Percentiles rank a stretch among this genome's conserved stretches.
Conservation (phyloP, 2,329 filamentous ascomycete genomes). For the Neopestalotiopsis clavispora region DNA sequence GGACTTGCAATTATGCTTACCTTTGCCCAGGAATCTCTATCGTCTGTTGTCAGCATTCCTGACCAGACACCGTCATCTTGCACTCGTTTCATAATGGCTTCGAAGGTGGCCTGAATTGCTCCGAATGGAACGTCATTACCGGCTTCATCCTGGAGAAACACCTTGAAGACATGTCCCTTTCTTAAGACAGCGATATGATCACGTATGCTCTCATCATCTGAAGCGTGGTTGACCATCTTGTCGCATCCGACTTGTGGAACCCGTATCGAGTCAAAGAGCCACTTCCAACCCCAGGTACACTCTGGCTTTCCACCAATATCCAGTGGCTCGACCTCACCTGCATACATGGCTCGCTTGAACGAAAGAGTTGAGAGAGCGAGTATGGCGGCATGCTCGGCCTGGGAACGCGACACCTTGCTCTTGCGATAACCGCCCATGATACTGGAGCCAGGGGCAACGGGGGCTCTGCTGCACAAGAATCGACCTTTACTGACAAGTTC, state of each 20-base stretch:
- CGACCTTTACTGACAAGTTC: slow-evolving; percentile 14
- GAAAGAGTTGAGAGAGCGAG: slow-evolving; percentile 9
- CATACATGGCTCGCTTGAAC: slow-evolving; percentile 8
- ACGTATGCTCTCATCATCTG: slow-evolving; percentile 6
- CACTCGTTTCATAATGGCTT: slow-evolving; percentile 4
- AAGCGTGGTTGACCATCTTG: slow-evolving; percentile 12
- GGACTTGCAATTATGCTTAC: neutral
- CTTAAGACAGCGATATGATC: slow-evolving; percentile 18
- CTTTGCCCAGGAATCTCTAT: slow-evolving; percentile 20
- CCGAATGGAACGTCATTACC: slow-evolving; percentile 17
- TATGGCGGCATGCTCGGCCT: slow-evolving; percentile 18
- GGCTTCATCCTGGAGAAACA: slow-evolving; percentile 14
- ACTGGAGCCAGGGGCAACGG: slow-evolving; percentile 11
- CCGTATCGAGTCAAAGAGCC: slow-evolving; percentile 19
- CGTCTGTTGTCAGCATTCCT: slow-evolving; percentile 16
- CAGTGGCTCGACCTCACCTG: slow-evolving; percentile 16
- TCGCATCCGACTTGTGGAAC: slow-evolving; percentile 18
- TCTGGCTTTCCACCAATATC: slow-evolving; percentile 15
- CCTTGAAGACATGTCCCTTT: slow-evolving; percentile 20
- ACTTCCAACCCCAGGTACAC: slow-evolving; percentile 18
- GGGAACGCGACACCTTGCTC: slow-evolving; percentile 8
- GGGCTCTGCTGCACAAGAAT: slow-evolving; percentile 12
- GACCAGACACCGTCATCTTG: slow-evolving; percentile 14
- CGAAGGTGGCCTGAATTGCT: slow-evolving; percentile 16
- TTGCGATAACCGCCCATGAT: slow-evolving; percentile 16